Evolutionary conservation across 352 stramenopile genomes (phyloP).

Genomic region (Phytophthora aleatoria): DNA sequence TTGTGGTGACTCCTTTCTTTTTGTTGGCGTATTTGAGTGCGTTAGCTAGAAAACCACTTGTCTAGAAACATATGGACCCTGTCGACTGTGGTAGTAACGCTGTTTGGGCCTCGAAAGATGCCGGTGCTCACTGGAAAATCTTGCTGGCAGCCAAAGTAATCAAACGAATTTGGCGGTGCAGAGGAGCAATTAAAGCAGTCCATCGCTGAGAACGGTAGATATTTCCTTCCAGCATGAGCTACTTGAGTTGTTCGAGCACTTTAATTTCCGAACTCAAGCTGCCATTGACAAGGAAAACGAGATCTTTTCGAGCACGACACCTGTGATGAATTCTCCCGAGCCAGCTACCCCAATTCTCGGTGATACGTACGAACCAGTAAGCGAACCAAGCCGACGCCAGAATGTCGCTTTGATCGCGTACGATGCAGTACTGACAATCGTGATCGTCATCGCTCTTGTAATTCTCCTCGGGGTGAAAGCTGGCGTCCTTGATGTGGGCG

Average conservation of each 20-base stretch:
- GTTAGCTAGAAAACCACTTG: background rate
- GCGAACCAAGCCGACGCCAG: background rate
- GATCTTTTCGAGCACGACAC: background rate
- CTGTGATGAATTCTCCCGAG: background rate
- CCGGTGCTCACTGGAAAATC: background rate
- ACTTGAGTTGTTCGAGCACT: background rate
- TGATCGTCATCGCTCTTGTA: conserved; percentile 1
- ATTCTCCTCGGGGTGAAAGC: conserved; percentile 3
- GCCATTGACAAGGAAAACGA: background rate
- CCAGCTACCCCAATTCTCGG: conserved; percentile 15
- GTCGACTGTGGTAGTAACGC: background rate
- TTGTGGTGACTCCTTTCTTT: no score
- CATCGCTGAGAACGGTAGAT: background rate
- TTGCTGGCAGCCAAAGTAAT: background rate
- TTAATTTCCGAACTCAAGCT: conserved; percentile 3
- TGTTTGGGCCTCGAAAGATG: background rate
- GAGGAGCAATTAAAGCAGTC: background rate
- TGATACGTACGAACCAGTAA: background rate
- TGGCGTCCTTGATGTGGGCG: conserved; percentile 3
- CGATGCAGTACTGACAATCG: conserved; percentile 6
- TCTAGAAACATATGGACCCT: background rate
- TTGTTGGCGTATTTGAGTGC: no score
- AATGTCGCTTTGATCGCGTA: background rate
- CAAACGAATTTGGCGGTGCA: background rate
- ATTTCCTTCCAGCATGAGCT: background rate